Conservation (phyloP, 805 yeast species). For the Wickerhamiella siamensis region DNA sequence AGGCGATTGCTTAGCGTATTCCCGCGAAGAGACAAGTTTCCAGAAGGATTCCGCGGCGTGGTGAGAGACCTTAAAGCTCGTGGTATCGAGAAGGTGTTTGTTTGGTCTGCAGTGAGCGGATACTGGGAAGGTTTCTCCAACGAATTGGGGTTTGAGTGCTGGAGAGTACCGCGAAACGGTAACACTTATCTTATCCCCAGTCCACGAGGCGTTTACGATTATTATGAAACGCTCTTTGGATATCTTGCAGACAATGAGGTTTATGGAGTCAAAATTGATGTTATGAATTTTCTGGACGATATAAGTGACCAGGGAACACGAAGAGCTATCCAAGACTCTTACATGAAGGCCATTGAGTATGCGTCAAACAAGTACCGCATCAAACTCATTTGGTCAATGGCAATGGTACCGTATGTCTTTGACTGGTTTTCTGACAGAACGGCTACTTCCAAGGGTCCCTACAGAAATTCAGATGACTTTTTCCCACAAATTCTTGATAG, state of each 20-base stretch:
- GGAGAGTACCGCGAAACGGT: constrained; percentile 8
- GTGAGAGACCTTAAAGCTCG: constrained; percentile 13
- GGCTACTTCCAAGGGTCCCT: not conserved
- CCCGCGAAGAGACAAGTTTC: constrained; percentile 18
- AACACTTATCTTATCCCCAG: constrained; percentile 3
- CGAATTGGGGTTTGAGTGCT: constrained; percentile 14
- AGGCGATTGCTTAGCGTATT: constrained; percentile 17
- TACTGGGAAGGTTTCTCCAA: constrained; percentile 22
- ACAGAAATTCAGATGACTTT: constrained; percentile 23
- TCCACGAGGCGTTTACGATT: constrained; percentile 11
- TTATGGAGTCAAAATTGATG: constrained; percentile 21
- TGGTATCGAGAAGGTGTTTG: constrained; percentile 21
- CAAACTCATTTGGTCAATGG: constrained; percentile 21
- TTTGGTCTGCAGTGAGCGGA: constrained; percentile 24
- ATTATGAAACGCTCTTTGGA: constrained; percentile 19
- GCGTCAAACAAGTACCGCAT: constrained; percentile 15
- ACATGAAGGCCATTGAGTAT: constrained; percentile 18
- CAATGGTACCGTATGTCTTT: constrained; percentile 19
- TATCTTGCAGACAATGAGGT: constrained; percentile 17
- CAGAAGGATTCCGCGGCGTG: constrained; percentile 20
- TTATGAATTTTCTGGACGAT: constrained; percentile 19
- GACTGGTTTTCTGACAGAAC: not conserved
- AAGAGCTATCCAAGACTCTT: constrained; percentile 11
- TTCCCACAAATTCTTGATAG: constrained; percentile 19
- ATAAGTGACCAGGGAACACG: constrained; percentile 11